phyloP scores from a whole-genome alignment of 2,329 filamentous ascomycete species.

The Clathrospora elynae region DNA sequence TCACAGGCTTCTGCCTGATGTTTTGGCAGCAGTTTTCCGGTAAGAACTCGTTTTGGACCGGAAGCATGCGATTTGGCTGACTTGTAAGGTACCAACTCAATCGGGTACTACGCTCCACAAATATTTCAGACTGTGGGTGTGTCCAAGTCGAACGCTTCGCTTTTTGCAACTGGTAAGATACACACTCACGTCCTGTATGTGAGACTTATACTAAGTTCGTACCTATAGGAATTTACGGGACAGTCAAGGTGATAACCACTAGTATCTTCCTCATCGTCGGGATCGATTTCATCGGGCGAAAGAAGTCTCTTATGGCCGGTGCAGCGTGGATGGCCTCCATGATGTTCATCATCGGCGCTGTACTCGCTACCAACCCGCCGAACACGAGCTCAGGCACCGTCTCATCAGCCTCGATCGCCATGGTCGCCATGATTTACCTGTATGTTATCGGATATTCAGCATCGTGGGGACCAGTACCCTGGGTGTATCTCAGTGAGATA shows the following conservation, averaged over 20 bases:
- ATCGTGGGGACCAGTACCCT: slow-evolving; percentile 73
- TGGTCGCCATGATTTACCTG: slow-evolving; percentile 74
- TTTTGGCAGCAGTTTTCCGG: slow-evolving; percentile 78
- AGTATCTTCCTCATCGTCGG: slow-evolving; percentile 71
- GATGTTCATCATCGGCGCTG: slow-evolving; percentile 68
- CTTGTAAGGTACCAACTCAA: no score
- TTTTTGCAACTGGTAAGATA: slow-evolving; percentile 14
- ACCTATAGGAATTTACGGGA: slow-evolving; percentile 77
- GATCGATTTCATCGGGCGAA: slow-evolving; percentile 67
- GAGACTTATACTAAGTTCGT: slow-evolving; percentile 64
- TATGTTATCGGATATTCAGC: slow-evolving; percentile 75
- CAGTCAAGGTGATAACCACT: slow-evolving; percentile 73
- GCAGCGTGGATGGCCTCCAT: slow-evolving; percentile 65
- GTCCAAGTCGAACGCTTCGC: slow-evolving; percentile 45
- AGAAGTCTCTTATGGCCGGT: slow-evolving; percentile 69
- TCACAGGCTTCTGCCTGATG: slow-evolving; percentile 75
- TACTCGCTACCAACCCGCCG: slow-evolving; percentile 56
- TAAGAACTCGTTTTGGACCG: slow-evolving; percentile 73
- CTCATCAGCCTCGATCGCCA: slow-evolving; percentile 60
- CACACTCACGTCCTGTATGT: no score
- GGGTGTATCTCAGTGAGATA: slow-evolving; percentile 76
- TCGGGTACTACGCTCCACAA: slow-evolving; percentile 70
- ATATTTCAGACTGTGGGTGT: slow-evolving; percentile 71
- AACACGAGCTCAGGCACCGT: slow-evolving; percentile 35
- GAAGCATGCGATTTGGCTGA: background rate